phyloP scores from a whole-genome alignment of 192 early-diverging fungal species.

The Podila epicladia region DNA sequence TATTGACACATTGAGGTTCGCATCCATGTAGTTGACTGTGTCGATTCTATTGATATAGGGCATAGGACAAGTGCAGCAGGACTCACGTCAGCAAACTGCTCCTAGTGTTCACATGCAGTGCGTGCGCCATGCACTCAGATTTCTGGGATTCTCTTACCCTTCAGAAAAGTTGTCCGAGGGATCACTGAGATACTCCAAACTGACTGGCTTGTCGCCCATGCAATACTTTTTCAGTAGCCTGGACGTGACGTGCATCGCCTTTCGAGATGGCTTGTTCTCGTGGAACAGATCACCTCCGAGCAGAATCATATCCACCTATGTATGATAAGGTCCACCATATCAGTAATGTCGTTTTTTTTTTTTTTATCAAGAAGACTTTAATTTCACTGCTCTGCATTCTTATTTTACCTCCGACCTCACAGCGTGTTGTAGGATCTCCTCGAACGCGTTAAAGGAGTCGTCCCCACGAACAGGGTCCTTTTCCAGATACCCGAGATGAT shows the following conservation, averaged over 20 bases:
- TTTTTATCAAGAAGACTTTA: background rate
- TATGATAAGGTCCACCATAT: background rate
- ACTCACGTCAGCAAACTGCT: no score
- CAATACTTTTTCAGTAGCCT: conserved; percentile 73
- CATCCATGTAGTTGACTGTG: conserved; percentile 88
- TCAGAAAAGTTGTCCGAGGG: conserved; percentile 75
- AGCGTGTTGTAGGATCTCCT: conserved; percentile 88
- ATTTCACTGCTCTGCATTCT: background rate
- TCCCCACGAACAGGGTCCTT: conserved; percentile 86
- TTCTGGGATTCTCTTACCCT: conserved; percentile 27
- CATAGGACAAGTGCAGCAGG: no score
- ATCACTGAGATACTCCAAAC: conserved; percentile 82
- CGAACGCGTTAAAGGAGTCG: conserved; percentile 88
- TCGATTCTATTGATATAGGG: conserved; percentile 18
- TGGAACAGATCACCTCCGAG: conserved; percentile 97
- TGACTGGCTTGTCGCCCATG: conserved; percentile 72
- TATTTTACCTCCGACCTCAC: conserved; percentile 56
- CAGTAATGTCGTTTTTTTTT: background rate
- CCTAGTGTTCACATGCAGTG: no score
- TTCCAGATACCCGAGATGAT: conserved; percentile 93
- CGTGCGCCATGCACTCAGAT: no score
- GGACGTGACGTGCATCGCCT: conserved; percentile 76
- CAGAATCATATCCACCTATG: conserved; percentile 87
- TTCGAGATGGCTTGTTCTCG: conserved; percentile 91
- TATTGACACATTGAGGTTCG: conserved; percentile 84